These are phyloP conservation scores for Hyaloscypha variabilis DNA, from an alignment of 495 filamentous ascomycete genomes.

Conservation along the genomic window DNA sequence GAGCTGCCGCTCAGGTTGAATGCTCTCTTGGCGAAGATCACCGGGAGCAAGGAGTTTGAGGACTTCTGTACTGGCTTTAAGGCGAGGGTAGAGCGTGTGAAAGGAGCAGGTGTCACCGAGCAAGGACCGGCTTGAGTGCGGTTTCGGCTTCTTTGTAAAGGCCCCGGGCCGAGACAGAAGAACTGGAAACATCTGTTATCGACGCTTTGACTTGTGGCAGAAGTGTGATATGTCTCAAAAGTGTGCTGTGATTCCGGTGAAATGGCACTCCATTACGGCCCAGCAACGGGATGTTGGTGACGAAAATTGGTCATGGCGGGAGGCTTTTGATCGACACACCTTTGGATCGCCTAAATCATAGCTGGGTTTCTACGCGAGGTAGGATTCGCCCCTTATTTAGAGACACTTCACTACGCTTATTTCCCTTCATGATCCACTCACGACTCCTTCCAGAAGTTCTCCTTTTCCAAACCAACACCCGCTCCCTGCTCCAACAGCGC, in stretches of 20 bases:
- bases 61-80: slow-evolving; percentile 14
- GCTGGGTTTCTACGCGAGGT: not conserved
- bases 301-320: not conserved
- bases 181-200: not conserved
- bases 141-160: not conserved
- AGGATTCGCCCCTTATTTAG: not conserved
- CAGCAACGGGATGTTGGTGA: not conserved
- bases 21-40: slow-evolving; percentile 7
- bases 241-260: not conserved
- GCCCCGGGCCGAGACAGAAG: not conserved
- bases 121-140: not conserved
- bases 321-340: not conserved
- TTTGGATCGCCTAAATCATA: not conserved
- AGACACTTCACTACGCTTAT: slow-evolving; percentile 1
- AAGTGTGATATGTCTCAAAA: not conserved
- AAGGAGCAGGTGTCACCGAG: not conserved
- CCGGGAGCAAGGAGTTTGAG: slow-evolving; percentile 3
- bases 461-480: not conserved
- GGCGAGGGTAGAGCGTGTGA: slow-evolving; percentile 14
- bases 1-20: slow-evolving; percentile 2
- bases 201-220: not conserved
- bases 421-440: not conserved
- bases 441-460: slow-evolving; percentile 1
- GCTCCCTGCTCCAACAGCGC: not conserved
- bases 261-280: not conserved